Base-by-base conservation (phyloP, 345 rosid genomes). In the Cardamine resedifolia region DNA sequence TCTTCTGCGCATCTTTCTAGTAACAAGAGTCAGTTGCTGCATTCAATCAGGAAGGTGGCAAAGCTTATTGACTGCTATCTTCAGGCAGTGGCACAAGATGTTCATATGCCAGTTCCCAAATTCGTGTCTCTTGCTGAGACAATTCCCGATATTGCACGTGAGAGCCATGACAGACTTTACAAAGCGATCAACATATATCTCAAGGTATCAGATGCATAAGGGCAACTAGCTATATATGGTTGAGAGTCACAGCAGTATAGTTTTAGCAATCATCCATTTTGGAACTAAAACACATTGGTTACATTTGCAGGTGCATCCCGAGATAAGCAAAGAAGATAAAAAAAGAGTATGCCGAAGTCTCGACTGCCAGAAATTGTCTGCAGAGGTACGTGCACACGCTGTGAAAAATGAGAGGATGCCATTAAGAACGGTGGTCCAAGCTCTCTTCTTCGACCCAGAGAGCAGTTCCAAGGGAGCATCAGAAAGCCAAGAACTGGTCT, bases 321-420 rank as follows among this genome's bases (percentile, higher is more conserved):
- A 85, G 30, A 71, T 90, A 77, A 83, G 87, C 81, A 96, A 96
- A 75, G 83, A 82, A 30, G 98, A 96, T 23, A 96, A 81, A 79
- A 96, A 92, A 63, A 77, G 81, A 20, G 88, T 92, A 2, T 92
- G 98, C 84, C 82, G 88, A 66, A 81, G 80, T 56, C 85, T 96
- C 4, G 95, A 96, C 85, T 92, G 99, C 84, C 98, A 88, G 78
- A 96, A 92, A 74, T 80, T 96, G 71, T 88, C 99, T 9, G 81
- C 85, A 19, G 94, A 88, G 62, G 85, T 92, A 23, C 92, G 99
- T 0, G 83, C 97, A 1, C 99, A 90, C 15, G 99, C 98, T 0
- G 92, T 90, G 39, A 96, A 92, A 80, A 96, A 96, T 36, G 99
- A 92, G 81, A 82, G 96, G 66, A 83, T 96, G 26, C 99, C 99